These are phyloP conservation scores for Penicillium chermesinum DNA, from an alignment of 495 filamentous ascomycete species.

Conservation along the genomic window DNA sequence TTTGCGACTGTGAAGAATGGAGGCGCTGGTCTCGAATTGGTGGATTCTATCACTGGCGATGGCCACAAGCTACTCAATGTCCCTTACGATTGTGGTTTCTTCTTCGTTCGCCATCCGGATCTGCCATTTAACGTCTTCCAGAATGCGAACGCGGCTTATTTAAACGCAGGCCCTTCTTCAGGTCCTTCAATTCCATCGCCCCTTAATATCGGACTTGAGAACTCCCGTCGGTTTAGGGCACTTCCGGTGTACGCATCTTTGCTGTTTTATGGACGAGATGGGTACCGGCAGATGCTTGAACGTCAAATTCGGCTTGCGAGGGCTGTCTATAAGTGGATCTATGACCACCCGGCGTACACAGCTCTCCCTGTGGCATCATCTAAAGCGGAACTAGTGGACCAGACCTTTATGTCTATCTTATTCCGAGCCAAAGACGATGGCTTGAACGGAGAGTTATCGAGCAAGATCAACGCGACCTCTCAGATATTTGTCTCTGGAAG, in stretches of 20 bases:
- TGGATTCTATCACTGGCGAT: constrained; percentile 82
- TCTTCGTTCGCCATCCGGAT: constrained; percentile 61
- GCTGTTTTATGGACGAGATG: constrained; percentile 64
- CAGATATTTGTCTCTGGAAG: constrained; percentile 83
- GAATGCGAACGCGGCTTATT: constrained; percentile 83
- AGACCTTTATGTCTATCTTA: constrained; percentile 71
- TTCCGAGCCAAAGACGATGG: constrained; percentile 67
- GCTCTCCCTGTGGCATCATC: constrained; percentile 49
- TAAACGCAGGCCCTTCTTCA: constrained; percentile 42
- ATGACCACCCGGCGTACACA: constrained; percentile 55
- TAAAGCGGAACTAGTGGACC: constrained; percentile 35
- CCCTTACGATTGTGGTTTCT: constrained; percentile 92
- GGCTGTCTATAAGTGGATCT: constrained; percentile 57
- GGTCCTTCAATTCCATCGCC: constrained; percentile 62
- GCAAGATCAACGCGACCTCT: constrained; percentile 66
- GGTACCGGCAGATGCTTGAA: constrained; percentile 65
- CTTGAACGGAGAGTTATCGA: constrained; percentile 60
- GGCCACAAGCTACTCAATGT: constrained; percentile 93
- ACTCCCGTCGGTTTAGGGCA: constrained; percentile 85
- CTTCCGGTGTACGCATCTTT: constrained; percentile 82
- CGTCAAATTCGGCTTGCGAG: constrained; percentile 68
- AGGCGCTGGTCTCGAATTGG: constrained; percentile 68
- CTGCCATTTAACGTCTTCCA: constrained; percentile 61
- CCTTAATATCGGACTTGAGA: constrained; percentile 84
- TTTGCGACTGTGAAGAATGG: constrained; percentile 52